phyloP scores from a whole-genome alignment of 1,139 yeast species.

The Pichia sp. region DNA sequence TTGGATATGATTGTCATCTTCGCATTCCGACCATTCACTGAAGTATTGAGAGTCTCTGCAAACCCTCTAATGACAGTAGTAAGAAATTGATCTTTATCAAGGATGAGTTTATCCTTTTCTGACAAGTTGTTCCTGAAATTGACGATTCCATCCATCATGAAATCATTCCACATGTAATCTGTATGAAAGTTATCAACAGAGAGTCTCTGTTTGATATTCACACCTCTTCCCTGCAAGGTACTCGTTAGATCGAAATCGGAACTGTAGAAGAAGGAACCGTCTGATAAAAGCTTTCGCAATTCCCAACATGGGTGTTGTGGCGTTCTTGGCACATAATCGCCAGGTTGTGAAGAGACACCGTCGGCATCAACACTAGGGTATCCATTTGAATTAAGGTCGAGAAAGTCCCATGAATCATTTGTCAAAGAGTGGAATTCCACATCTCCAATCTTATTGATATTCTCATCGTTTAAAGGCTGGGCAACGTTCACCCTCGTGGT shows the following conservation, averaged over 20 bases:
- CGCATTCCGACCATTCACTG: slow-evolving; percentile 46
- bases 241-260: slow-evolving; percentile 89
- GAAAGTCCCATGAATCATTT: slow-evolving; percentile 71
- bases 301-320: slow-evolving; percentile 81
- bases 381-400: slow-evolving; percentile 59
- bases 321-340: slow-evolving; percentile 20
- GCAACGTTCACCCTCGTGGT: slow-evolving; percentile 79
- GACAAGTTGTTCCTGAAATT: slow-evolving; percentile 68
- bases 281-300: slow-evolving; percentile 65
- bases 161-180: slow-evolving; percentile 96
- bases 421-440: slow-evolving; percentile 83
- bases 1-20: slow-evolving; percentile 76
- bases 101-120: slow-evolving; percentile 42
- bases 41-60: slow-evolving; percentile 65
- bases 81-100: slow-evolving; percentile 73
- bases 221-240: slow-evolving; percentile 66
- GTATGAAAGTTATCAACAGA: slow-evolving; percentile 57
- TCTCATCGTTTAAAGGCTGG: slow-evolving; percentile 68
- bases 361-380: slow-evolving; percentile 38
- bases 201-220: slow-evolving; percentile 33
- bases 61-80: slow-evolving; percentile 94
- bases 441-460: slow-evolving; percentile 69
- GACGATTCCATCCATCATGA: slow-evolving; percentile 78
- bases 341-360: slow-evolving; percentile 5
- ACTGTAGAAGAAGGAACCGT: slow-evolving; percentile 90